Evolutionary conservation across 2,329 filamentous ascomycete species (phyloP).

Genomic region (Aspergillus puulaauensis): DNA sequence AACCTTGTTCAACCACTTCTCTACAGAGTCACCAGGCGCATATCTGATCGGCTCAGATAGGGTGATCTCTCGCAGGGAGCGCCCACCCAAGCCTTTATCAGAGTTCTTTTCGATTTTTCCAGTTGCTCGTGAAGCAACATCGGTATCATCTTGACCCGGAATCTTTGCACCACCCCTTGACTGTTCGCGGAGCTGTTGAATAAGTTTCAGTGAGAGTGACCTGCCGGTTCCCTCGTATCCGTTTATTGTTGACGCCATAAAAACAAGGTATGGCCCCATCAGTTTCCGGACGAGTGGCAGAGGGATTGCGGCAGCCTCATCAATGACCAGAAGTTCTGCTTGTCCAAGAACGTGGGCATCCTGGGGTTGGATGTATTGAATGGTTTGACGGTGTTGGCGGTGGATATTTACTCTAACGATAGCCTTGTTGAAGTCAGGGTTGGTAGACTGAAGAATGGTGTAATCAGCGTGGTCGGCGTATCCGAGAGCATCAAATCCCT

Average conservation of each 20-base stretch:
- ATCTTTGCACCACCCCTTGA: constrained; percentile 65
- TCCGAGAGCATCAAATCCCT: constrained; percentile 90
- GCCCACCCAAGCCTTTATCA: constrained; percentile 62
- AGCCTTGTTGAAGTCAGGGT: constrained; percentile 98
- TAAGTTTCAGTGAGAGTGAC: constrained; percentile 91
- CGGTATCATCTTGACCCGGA: constrained; percentile 56
- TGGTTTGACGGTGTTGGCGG: constrained; percentile 91
- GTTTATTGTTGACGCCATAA: constrained; percentile 99
- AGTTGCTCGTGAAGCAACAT: constrained; percentile 76
- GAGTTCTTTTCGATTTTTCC: constrained; percentile 68
- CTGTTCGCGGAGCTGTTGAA: constrained; percentile 94
- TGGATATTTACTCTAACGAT: constrained; percentile 97
- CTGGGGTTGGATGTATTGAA: constrained; percentile 96
- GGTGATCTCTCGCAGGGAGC: constrained; percentile 87
- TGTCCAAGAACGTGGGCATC: constrained; percentile 94
- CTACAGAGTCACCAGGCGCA: constrained; percentile 82
- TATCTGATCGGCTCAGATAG: constrained; percentile 94
- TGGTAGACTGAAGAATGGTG: constrained; percentile 96
- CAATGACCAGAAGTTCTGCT: constrained; percentile 91
- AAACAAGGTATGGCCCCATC: constrained; percentile 94
- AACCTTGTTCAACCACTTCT: constrained; percentile 93
- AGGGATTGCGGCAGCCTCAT: constrained; percentile 95
- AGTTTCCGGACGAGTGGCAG: constrained; percentile 88
- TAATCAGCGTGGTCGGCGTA: constrained; percentile 97
- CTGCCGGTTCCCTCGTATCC: constrained; percentile 97